Base-by-base conservation (phyloP, 1,284 basidiomycete species). In the Pseudozyma hubeiensis region DNA sequence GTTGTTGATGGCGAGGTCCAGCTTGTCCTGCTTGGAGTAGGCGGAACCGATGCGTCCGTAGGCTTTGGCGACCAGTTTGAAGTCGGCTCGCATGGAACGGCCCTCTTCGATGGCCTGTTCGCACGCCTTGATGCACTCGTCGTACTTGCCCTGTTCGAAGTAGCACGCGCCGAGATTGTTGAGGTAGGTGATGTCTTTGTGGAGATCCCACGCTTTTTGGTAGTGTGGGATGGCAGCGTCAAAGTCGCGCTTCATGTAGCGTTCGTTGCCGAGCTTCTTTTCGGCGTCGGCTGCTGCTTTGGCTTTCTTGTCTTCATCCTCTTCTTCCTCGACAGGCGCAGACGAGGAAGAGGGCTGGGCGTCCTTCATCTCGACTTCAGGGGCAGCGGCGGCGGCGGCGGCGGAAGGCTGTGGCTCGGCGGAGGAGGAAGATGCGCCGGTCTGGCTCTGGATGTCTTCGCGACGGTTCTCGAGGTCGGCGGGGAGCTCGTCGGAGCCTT, bases 61-160 rank as follows among this genome's bases (percentile, higher is more conserved):
- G 0, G 95, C 95, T 85, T 89, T 89, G 73, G 88, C 88, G 46
- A 88, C 85, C 44, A 87, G 81, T 85, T 89, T 89, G 86, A 87
- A 89, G 82, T 89, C 88, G 5, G 87, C 87, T 31, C 87, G 85
- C 58, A 87, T 79, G 31, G 86, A 85, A 75, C 95, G 91, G 40
- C 94, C 96, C 84, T 97, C 92, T 33, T 99, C 96, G 44, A 94
- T 91, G 19, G 97, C 97, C 86, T 94, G 93, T 81, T 97, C 90
- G 83, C 94, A 97, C 0, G 90, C 90, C 85, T 95, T 92, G 81
- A 99, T 96, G 70, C 90, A 90, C 84, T 93, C 91, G 86, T 94
- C 91, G 81, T 91, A 97, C 31, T 97, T 90, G 29, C 90, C 93
- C 85, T 95, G 88, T 86, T 99, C 97, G 79, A 94, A 96, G 86